Percentiles rank a stretch among this genome's conserved stretches.
Conservation (phyloP, 306 rosid genomes). For the Sophora flavescens region DNA sequence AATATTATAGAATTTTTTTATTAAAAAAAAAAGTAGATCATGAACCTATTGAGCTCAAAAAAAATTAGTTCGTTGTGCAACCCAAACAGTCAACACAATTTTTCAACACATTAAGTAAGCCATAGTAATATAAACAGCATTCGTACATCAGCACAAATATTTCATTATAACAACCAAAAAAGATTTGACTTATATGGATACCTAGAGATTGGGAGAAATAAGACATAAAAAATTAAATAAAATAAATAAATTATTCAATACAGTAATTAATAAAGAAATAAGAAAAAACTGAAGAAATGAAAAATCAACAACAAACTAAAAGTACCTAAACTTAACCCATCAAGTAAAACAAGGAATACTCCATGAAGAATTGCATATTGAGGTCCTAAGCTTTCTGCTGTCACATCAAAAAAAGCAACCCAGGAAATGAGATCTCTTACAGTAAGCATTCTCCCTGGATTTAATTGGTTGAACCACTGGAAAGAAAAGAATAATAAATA, state of each 20-base stretch:
- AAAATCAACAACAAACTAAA: constrained; percentile 17
- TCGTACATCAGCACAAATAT: background rate
- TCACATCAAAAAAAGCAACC: constrained; percentile 72
- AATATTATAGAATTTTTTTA: background rate
- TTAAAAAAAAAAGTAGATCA: background rate
- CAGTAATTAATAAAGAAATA: background rate
- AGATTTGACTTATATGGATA: background rate
- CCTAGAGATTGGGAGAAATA: background rate
- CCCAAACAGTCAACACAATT: background rate
- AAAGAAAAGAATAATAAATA: constrained; percentile 33
- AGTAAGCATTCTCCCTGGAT: constrained; percentile 79
- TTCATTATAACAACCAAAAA: background rate
- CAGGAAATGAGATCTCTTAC: constrained; percentile 95
- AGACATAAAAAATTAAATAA: background rate
- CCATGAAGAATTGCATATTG: constrained; percentile 88
- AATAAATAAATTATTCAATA: background rate
- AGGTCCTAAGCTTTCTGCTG: constrained; percentile 67
- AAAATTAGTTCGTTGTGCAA: background rate
- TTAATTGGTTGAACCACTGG: constrained; percentile 84
- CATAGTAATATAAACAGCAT: too few species aligned
- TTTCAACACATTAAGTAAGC: background rate
- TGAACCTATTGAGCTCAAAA: background rate
- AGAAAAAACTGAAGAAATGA: constrained; percentile 23
- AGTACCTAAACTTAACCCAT: constrained; percentile 90
- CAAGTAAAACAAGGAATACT: constrained; percentile 89